Evolutionary conservation across 371 early-diverging fungal genomes (phyloP), one percentile per base, ranked within the genome.

Genomic region (Batkoa obscura): DNA sequence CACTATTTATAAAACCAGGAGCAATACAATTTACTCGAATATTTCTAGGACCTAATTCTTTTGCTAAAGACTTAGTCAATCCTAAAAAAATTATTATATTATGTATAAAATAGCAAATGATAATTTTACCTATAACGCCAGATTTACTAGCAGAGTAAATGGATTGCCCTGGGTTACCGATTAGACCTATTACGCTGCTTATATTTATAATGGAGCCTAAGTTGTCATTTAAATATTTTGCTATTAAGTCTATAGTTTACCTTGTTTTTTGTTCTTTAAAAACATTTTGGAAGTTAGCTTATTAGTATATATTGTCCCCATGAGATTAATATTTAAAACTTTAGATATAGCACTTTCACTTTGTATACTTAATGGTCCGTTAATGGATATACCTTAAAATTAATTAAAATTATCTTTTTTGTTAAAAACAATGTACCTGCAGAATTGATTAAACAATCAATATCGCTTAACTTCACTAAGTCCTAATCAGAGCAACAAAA

Each of bases 1-100:
- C 85, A 0, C 91, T 89, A 3, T 79, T 80, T 35, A 90, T 84
- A 58, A 77, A 87, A n/a, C 93, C 93, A 9, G 93, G 93, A 4
- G 87, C 83, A 61, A 92, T 76, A 0, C 76, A 76, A 68, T 88
- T 89, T 4, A 84, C 89, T 38, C 87, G 67, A 9, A 92, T 73
- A 10, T 79, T 75, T 0, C 68, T 67, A 6, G 82, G 75, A 0
- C 82, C 90, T 0, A 88, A 62, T 62, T 92, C 93, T 62, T 73
- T 78, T 3, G 93, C 88, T 15, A 90, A 64, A 9, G 86, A 75
- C 47, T 80, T 76, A 8, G 90, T 83, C 59, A 88, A 88, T 2
- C 83, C 82, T 76, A 41, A 37, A 30, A 15, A 12, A 33, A 37
- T 23, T 10, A 1, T 43, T 23, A 23, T 23, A 23, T 23, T 23